A percentile compares a stretch with the other conserved stretches of the same genome.
Evolutionary conservation across 257 asterid species (phyloP).

Genomic region (Gentiana straminea): DNA sequence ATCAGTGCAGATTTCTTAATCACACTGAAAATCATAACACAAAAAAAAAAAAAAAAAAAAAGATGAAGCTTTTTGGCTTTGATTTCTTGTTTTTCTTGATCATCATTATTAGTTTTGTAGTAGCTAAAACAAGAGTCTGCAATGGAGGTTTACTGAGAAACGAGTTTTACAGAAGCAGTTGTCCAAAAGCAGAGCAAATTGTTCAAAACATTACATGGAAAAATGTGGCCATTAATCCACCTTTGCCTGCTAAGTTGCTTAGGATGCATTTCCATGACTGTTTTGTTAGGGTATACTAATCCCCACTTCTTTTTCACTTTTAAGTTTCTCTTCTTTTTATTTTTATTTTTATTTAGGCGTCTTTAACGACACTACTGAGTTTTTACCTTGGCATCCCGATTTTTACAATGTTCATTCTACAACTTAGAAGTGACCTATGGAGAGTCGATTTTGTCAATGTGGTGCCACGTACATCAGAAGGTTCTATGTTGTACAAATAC

Average conservation of each 20-base stretch:
- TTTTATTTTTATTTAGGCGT: no score
- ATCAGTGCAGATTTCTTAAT: neutral
- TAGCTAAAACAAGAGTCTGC: conserved; percentile 8
- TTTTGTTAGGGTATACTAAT: conserved; percentile 47
- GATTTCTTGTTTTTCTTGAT: neutral
- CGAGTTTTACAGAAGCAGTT: neutral
- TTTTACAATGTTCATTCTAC: no score
- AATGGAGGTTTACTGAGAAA: conserved; percentile 23
- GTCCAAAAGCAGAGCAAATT: conserved; percentile 1
- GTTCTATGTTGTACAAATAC: no score
- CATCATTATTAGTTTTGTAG: conserved; percentile 10
- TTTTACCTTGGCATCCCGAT: no score
- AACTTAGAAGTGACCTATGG: no score
- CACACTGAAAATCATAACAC: neutral
- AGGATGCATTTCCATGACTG: conserved; percentile 54
- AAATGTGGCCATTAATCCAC: neutral
- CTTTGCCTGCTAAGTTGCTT: conserved; percentile 7
- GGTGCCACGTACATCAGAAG: no score
- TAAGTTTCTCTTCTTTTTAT: neutral
- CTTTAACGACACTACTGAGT: no score
- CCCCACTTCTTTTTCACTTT: conserved; percentile 28
- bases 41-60: neutral
- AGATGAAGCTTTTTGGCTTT: neutral
- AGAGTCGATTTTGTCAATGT: no score
- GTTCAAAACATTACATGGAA: neutral